Evolutionary conservation across 2,329 filamentous ascomycete species (phyloP).

Genomic region (Pseudogymnoascus verrucosus): DNA sequence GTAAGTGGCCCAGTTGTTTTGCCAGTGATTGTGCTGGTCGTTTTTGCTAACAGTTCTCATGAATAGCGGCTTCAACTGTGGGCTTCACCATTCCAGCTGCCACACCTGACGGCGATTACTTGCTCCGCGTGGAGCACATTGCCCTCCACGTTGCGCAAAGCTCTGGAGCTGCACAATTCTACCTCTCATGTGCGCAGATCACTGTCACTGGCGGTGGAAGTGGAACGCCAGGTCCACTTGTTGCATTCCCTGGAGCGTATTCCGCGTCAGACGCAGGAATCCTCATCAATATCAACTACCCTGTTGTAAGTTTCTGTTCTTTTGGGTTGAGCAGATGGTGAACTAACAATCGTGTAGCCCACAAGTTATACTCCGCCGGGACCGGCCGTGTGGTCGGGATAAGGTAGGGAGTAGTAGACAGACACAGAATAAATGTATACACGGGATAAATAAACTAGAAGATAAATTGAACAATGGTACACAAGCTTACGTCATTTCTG

Average conservation of each 20-base stretch:
- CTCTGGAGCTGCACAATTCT: conserved; percentile 19
- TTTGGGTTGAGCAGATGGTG: not conserved
- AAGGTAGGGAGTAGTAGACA: not conserved
- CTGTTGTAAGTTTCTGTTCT: conserved; percentile 22
- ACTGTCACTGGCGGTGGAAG: conserved; percentile 34
- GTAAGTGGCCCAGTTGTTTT: conserved; percentile 12
- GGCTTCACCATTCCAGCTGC: conserved; percentile 29
- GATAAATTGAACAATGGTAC: not conserved
- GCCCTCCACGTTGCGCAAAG: conserved; percentile 17
- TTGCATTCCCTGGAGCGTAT: conserved; percentile 32
- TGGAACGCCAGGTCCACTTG: conserved; percentile 29
- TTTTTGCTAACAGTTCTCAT: not conserved
- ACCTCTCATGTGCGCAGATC: conserved; percentile 34
- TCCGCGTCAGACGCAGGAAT: conserved; percentile 29
- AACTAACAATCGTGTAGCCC: conserved; percentile 13
- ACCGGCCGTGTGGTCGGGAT: conserved; percentile 20
- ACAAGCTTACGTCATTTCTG: not conserved
- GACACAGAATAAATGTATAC: not conserved
- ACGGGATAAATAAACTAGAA: not conserved
- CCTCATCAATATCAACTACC: conserved; percentile 29
- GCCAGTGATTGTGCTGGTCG: not conserved
- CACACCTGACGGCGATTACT: conserved; percentile 32
- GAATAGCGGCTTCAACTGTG: conserved; percentile 15
- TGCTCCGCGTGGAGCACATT: conserved; percentile 31
- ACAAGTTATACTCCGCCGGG: conserved; percentile 22